phyloP scores from a whole-genome alignment of 768 basidiomycete species.

The Porphyrellus cyaneotinctus region DNA sequence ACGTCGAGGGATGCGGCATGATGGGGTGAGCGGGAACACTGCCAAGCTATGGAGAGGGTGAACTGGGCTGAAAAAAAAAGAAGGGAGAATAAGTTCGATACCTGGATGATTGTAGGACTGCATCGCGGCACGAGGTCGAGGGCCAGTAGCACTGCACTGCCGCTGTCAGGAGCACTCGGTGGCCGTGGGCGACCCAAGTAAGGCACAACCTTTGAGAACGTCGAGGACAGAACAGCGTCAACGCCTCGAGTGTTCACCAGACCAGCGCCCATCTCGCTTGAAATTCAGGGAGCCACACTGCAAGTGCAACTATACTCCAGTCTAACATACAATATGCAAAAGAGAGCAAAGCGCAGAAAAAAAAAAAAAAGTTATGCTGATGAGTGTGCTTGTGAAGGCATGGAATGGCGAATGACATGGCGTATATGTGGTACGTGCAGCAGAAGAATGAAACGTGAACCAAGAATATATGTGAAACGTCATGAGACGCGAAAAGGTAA shows the following conservation, averaged over 20 bases:
- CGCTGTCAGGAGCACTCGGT: not conserved
- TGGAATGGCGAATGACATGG: slow-evolving; percentile 28
- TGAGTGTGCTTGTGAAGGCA: slow-evolving; percentile 29
- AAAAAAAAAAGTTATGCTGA: slow-evolving; percentile 22
- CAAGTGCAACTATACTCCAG: no score
- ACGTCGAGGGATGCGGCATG: slow-evolving; percentile 21
- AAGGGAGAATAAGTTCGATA: slow-evolving; percentile 2
- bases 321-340: slow-evolving; percentile 46
- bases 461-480: slow-evolving; percentile 23
- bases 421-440: slow-evolving; percentile 30
- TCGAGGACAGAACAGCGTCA: not conserved
- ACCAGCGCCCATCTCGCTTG: slow-evolving; percentile 26
- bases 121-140: slow-evolving; percentile 19
- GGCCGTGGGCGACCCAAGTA: no score
- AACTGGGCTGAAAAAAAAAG: not conserved
- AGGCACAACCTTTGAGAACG: no score
- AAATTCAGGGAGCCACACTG: not conserved
- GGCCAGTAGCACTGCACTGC: no score
- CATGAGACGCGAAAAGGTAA: slow-evolving; percentile 36
- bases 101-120: slow-evolving; percentile 33
- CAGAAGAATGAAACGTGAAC: slow-evolving; percentile 24
- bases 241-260: not conserved
- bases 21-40: slow-evolving; percentile 17
- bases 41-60: slow-evolving; percentile 16
- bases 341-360: slow-evolving; percentile 17